Evolutionary conservation across 2,329 filamentous ascomycete species (phyloP).

Genomic region (Trichoderma sp.): DNA sequence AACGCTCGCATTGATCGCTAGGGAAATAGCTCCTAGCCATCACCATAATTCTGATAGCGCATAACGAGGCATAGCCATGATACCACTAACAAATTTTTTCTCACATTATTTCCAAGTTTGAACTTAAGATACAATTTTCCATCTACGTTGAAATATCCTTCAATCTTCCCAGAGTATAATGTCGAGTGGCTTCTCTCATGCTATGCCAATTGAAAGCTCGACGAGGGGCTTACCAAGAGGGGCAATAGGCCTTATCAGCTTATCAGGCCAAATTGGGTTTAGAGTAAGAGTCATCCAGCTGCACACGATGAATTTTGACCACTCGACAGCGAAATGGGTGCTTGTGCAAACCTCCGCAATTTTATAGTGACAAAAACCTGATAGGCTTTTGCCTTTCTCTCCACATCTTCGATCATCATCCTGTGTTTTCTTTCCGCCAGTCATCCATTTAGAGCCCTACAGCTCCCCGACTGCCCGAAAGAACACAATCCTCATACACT

Average conservation of each 20-base stretch:
- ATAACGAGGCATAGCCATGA: not conserved
- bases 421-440: not conserved
- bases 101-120: not conserved
- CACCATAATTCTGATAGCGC: not conserved
- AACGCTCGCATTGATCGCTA: not conserved
- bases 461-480: slow-evolving; percentile 10
- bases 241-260: slow-evolving; percentile 45
- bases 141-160: not conserved
- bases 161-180: not conserved
- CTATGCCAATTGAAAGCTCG: not conserved
- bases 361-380: slow-evolving; percentile 34
- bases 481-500: not conserved
- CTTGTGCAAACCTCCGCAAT: slow-evolving; percentile 26
- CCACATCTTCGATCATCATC: not conserved
- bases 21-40: not conserved
- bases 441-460: not conserved
- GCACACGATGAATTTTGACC: slow-evolving; percentile 51
- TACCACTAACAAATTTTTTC: not conserved
- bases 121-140: not conserved
- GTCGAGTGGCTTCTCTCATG: not conserved
- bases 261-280: slow-evolving; percentile 44
- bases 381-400: slow-evolving; percentile 12
- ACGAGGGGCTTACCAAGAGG: slow-evolving; percentile 38
- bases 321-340: slow-evolving; percentile 43
- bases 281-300: slow-evolving; percentile 48